Evolutionary conservation across 306 rosid species (phyloP).

Genomic region (Cicer chorassanicum): DNA sequence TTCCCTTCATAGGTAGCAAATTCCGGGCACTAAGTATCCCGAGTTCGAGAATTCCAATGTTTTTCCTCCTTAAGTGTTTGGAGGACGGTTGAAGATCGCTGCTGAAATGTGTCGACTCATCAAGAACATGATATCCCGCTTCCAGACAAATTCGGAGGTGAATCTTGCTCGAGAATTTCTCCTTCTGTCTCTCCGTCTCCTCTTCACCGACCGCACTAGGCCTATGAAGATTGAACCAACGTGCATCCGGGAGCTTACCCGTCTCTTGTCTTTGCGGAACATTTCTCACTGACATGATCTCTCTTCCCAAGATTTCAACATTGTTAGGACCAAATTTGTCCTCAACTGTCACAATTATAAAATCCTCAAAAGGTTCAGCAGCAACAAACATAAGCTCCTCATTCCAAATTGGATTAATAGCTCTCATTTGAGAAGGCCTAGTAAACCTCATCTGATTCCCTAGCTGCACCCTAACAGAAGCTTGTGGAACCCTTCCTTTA

Average conservation of each 20-base stretch:
- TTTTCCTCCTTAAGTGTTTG: conserved; percentile 60
- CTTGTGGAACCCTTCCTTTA: conserved; percentile 53
- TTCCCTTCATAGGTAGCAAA: conserved; percentile 81
- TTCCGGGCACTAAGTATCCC: conserved; percentile 88
- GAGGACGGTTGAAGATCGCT: conserved; percentile 94
- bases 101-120: conserved; percentile 90
- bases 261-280: conserved; percentile 59
- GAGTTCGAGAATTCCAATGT: conserved; percentile 84
- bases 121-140: conserved; percentile 88
- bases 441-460: conserved; percentile 66
- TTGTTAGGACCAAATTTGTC: conserved; percentile 64
- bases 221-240: conserved; percentile 75
- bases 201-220: conserved; percentile 51
- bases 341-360: conserved; percentile 64
- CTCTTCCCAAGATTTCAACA: conserved; percentile 71
- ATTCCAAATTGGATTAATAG: conserved; percentile 68
- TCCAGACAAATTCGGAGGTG: conserved; percentile 73
- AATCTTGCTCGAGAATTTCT: conserved; percentile 91
- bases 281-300: conserved; percentile 58
- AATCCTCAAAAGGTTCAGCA: conserved; percentile 87
- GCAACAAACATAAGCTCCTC: conserved; percentile 92
- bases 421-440: conserved; percentile 50
- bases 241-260: conserved; percentile 68
- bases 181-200: conserved; percentile 74
- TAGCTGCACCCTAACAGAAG: conserved; percentile 63